Conservation (phyloP, 1,284 basidiomycete genomes). For the Vanrija sp. region DNA sequence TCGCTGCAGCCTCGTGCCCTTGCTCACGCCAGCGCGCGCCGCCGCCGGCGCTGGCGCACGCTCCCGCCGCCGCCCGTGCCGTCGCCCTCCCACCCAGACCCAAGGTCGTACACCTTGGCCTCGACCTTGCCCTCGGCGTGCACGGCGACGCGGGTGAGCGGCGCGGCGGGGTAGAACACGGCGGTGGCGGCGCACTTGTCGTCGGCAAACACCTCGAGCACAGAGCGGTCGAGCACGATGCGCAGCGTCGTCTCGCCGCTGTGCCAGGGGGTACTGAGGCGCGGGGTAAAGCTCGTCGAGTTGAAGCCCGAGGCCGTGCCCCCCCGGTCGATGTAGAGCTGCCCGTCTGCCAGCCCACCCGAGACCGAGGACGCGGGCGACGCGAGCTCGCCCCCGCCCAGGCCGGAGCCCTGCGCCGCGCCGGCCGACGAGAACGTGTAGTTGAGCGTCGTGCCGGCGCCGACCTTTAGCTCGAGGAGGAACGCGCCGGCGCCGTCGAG, state of each 20-base stretch:
- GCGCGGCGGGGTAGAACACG: background rate
- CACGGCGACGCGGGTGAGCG: no score
- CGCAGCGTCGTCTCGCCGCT: constrained; percentile 10
- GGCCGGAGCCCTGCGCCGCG: no score
- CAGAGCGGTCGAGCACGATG: constrained; percentile 35
- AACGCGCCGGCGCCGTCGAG: constrained; percentile 6
- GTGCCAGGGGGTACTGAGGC: constrained; percentile 10
- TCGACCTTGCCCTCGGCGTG: no score
- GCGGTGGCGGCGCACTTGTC: constrained; percentile 4
- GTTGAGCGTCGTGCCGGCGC: constrained; percentile 2
- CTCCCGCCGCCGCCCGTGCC: no score
- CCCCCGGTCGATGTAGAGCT: constrained; percentile 42
- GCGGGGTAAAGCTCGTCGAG: constrained; percentile 42
- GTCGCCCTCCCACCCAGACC: no score
- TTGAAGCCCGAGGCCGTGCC: constrained; percentile 29
- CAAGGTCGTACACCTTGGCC: no score
- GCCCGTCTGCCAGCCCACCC: constrained; percentile 3
- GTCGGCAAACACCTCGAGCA: constrained; percentile 43
- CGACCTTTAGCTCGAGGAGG: constrained; percentile 15
- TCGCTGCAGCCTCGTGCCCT: no score
- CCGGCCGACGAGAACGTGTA: background rate
- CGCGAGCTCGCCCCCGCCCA: background rate
- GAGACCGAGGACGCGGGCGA: background rate
- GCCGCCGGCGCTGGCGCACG: no score
- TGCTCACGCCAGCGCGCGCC: no score